Evolutionary conservation across 176 grass and related monocot species (phyloP).

Genomic region (Musa itinerans): DNA sequence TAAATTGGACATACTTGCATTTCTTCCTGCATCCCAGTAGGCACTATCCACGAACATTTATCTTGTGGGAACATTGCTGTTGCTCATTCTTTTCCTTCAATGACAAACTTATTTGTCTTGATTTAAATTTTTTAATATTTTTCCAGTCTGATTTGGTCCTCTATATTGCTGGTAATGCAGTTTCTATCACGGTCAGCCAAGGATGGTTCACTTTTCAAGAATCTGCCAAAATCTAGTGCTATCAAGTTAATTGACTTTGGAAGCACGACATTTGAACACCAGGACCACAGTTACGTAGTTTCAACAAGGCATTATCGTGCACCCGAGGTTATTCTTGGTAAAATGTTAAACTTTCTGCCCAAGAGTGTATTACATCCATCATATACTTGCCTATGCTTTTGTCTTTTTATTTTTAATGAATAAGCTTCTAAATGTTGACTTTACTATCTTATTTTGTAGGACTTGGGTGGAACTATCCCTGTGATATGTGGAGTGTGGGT

Average conservation of each 20-base stretch:
- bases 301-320: constrained; percentile 94
- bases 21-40: background rate
- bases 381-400: constrained; percentile 1
- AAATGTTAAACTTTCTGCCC: background rate
- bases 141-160: constrained; percentile 6
- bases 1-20: background rate
- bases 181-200: constrained; percentile 51
- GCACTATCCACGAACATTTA: background rate
- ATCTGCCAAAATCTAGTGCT: constrained; percentile 84
- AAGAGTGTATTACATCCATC: too few relatives aligned
- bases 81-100: background rate
- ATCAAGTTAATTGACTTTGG: constrained; percentile 99
- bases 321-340: constrained; percentile 99
- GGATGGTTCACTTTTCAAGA: constrained; percentile 74
- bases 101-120: constrained; percentile 9
- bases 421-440: constrained; percentile 8
- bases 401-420: background rate
- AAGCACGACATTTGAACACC: constrained; percentile 79
- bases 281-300: constrained; percentile 91
- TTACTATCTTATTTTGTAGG: constrained; percentile 37
- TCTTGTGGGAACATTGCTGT: background rate
- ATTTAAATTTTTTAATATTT: constrained; percentile 12
- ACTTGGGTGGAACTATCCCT: constrained; percentile 93
- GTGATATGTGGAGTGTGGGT: constrained; percentile 92
- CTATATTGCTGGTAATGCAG: constrained; percentile 26